A percentile compares a stretch with the other conserved stretches of the same genome.
Evolutionary conservation across 2,329 filamentous ascomycete species (phyloP).

Genomic region (Fonsecaea nubica): DNA sequence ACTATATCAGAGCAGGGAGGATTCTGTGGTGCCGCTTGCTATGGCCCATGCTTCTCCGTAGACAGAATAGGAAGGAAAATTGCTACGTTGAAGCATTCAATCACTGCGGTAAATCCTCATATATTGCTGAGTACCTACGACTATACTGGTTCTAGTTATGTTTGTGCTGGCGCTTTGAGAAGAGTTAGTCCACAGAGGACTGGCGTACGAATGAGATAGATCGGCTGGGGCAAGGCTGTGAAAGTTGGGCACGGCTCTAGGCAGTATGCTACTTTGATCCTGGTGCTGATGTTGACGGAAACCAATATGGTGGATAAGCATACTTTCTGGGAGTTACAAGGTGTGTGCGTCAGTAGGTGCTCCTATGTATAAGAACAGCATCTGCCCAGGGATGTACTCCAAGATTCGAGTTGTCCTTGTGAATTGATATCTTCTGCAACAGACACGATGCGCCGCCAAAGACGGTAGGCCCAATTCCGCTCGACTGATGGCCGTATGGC

Average conservation of each 20-base stretch:
- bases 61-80: too few relatives aligned
- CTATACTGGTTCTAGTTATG: too few relatives aligned
- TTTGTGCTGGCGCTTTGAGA: conserved; percentile 18
- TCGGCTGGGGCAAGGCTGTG: not conserved
- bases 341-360: not conserved
- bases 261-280: not conserved
- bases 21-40: not conserved
- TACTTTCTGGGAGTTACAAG: not conserved
- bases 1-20: not conserved
- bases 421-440: conserved; percentile 1
- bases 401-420: not conserved
- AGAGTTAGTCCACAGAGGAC: conserved; percentile 10
- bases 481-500: conserved; percentile 3
- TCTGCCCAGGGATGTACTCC: conserved; percentile 4
- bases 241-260: not conserved
- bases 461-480: not conserved
- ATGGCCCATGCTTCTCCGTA: not conserved
- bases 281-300: not conserved
- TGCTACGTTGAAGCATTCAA: not conserved
- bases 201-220: conserved; percentile 10
- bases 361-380: not conserved
- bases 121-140: not conserved
- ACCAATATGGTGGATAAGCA: not conserved
- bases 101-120: not conserved
- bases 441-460: not conserved